These are phyloP conservation scores for Melanogaster broomeanus DNA, from an alignment of 768 basidiomycete species.

Conservation along the genomic window DNA sequence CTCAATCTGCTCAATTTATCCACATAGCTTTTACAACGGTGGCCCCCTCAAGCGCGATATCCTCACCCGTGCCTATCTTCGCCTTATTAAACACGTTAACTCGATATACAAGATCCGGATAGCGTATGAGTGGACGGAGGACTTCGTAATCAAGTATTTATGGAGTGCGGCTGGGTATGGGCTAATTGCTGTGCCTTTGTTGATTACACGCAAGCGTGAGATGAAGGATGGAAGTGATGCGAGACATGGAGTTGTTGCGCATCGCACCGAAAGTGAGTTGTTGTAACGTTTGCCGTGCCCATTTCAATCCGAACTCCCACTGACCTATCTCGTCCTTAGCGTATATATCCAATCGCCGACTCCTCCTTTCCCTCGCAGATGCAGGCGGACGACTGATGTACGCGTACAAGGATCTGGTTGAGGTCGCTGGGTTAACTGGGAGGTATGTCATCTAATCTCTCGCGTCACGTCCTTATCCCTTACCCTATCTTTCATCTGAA, in stretches of 20 bases:
- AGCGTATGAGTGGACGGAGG: conserved; percentile 94
- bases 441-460: conserved; percentile 16
- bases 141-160: conserved; percentile 96
- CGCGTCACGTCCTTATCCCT: no score
- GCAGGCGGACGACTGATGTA: conserved; percentile 97
- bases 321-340: conserved; percentile 37
- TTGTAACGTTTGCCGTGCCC: background rate
- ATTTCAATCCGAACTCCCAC: background rate
- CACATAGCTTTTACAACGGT: conserved; percentile 84
- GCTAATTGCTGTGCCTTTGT: conserved; percentile 87
- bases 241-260: conserved; percentile 42
- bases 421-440: conserved; percentile 92
- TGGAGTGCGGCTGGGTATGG: conserved; percentile 94
- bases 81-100: conserved; percentile 86
- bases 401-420: conserved; percentile 92
- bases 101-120: conserved; percentile 94
- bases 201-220: conserved; percentile 56
- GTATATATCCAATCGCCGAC: conserved; percentile 91
- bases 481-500: background rate
- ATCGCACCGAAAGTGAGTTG: conserved; percentile 49
- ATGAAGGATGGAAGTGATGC: conserved; percentile 4
- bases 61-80: conserved; percentile 72
- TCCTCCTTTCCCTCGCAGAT: conserved; percentile 93
- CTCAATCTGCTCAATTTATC: no score
- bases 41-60: conserved; percentile 83